These are phyloP conservation scores for Phaeosphaeriaceae sp. DNA, from an alignment of 2,329 filamentous ascomycete species.

Conservation along the genomic window DNA sequence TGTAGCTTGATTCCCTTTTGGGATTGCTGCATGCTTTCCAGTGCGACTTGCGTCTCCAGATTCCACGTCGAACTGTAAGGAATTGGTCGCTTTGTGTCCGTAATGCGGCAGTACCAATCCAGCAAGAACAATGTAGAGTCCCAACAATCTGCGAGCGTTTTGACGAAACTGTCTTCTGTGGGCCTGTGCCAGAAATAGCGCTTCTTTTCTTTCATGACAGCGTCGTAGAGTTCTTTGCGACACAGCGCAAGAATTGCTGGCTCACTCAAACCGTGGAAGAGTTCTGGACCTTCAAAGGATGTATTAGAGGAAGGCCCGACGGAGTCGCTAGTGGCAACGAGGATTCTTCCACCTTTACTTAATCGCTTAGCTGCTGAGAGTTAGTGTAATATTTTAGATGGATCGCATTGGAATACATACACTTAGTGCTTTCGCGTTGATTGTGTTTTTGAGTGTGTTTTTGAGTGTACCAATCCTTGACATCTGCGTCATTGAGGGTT, in stretches of 20 bases:
- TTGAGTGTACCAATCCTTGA: constrained; percentile 57
- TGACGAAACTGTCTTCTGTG: constrained; percentile 55
- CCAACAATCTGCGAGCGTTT: constrained; percentile 59
- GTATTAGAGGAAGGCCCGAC: constrained; percentile 35
- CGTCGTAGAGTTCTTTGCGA: constrained; percentile 53
- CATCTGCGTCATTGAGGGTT: constrained; percentile 57
- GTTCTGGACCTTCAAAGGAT: constrained; percentile 39
- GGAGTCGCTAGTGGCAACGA: constrained; percentile 33
- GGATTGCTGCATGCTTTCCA: constrained; percentile 59
- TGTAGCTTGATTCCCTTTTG: constrained; percentile 63
- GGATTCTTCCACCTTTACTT: constrained; percentile 31
- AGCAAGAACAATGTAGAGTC: constrained; percentile 61
- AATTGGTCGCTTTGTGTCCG: constrained; percentile 57
- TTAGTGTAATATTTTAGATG: constrained; percentile 3
- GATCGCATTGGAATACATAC: constrained; percentile 14
- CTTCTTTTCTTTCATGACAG: constrained; percentile 54
- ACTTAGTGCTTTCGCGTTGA: constrained; percentile 18
- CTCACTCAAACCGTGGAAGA: constrained; percentile 55
- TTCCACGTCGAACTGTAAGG: constrained; percentile 65
- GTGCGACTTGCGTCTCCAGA: constrained; percentile 61
- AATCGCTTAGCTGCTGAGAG: constrained; percentile 17
- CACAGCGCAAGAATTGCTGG: constrained; percentile 57
- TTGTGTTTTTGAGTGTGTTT: constrained; percentile 39
- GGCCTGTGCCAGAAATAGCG: constrained; percentile 53
- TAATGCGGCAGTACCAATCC: constrained; percentile 59